phyloP scores from a whole-genome alignment of 345 rosid genomes.

The Murraya koenigii region DNA sequence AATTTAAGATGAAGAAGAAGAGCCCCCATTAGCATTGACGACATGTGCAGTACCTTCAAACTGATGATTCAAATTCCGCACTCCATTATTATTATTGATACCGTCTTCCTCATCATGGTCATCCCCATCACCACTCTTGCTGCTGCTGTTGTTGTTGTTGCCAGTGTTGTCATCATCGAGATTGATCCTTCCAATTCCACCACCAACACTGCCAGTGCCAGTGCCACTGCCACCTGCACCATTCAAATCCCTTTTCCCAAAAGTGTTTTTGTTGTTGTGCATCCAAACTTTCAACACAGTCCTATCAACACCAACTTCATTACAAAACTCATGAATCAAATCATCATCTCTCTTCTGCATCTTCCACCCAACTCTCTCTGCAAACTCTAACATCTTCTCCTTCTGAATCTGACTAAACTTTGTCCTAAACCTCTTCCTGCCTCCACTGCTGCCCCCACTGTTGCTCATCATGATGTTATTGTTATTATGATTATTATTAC shows the following conservation, averaged over 20 bases:
- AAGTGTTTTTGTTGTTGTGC: conserved; percentile 88
- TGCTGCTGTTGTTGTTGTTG: conserved; percentile 3
- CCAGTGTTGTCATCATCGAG: conserved; percentile 11
- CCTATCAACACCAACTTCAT: conserved; percentile 64
- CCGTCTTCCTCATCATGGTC: conserved; percentile 5
- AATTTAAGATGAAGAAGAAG: conserved; percentile 44
- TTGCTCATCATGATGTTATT: neutral
- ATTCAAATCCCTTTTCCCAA: conserved; percentile 34
- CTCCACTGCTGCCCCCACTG: conserved; percentile 11
- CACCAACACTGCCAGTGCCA: conserved; percentile 4
- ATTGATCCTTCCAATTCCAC: neutral
- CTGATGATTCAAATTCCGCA: conserved; percentile 30
- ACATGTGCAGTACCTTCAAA: conserved; percentile 26
- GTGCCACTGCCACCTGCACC: neutral
- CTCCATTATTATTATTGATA: neutral
- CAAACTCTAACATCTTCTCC: conserved; percentile 65
- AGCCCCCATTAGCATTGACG: conserved; percentile 41
- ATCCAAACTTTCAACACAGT: conserved; percentile 88
- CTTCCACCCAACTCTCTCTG: conserved; percentile 84
- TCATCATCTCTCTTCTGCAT: conserved; percentile 82
- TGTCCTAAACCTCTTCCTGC: conserved; percentile 59
- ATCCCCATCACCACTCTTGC: neutral
- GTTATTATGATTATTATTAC: too few species aligned
- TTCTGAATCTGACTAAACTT: conserved; percentile 70
- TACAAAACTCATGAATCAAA: conserved; percentile 53